These are phyloP conservation scores for Scheffersomyces ergatensis DNA, from an alignment of 805 yeast species.

Conservation along the genomic window DNA sequence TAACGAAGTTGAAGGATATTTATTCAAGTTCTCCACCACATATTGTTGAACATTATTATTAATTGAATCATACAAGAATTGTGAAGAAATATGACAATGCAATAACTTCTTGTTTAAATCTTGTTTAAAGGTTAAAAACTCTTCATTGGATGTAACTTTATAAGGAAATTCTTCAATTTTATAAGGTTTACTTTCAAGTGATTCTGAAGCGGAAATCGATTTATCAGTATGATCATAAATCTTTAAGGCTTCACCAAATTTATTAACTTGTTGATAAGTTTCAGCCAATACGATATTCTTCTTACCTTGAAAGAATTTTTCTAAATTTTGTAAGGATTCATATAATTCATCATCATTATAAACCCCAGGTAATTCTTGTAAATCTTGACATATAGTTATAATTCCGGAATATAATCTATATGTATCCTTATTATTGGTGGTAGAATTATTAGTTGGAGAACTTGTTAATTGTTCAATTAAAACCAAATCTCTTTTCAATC, in stretches of 20 bases:
- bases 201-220: conserved; percentile 11
- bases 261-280: conserved; percentile 38
- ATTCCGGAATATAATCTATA: conserved; percentile 52
- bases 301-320: conserved; percentile 43
- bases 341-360: conserved; percentile 74
- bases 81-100: conserved; percentile 46
- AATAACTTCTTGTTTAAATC: conserved; percentile 13
- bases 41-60: conserved; percentile 11
- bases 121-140: conserved; percentile 21
- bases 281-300: conserved; percentile 46
- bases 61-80: conserved; percentile 32
- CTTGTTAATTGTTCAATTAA: conserved; percentile 37
- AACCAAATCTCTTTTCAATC: conserved; percentile 68
- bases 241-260: conserved; percentile 47
- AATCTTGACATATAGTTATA: conserved; percentile 50
- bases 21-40: conserved; percentile 45
- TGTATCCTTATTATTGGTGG: conserved; percentile 38
- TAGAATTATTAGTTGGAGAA: conserved; percentile 18
- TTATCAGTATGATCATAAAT: conserved; percentile 27
- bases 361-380: conserved; percentile 88
- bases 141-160: conserved; percentile 36
- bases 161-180: conserved; percentile 41
- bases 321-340: conserved; percentile 50
- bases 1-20: conserved; percentile 30
- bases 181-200: conserved; percentile 8